phyloP scores from a whole-genome alignment of 306 rosid genomes.

The Medicago arabica region DNA sequence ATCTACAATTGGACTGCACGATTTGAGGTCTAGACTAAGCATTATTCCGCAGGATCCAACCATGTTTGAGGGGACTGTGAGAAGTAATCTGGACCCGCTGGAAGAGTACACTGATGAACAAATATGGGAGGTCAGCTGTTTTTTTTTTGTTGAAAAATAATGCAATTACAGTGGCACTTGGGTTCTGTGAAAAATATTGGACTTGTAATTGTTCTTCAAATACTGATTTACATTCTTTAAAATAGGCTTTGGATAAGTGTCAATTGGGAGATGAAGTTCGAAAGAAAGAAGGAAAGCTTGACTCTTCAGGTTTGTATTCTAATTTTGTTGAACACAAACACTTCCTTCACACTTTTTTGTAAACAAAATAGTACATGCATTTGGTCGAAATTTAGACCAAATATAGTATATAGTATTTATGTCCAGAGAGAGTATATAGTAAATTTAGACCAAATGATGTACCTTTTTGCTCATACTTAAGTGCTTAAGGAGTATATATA shows the following conservation, averaged over 20 bases:
- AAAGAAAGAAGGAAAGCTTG: conserved; percentile 81
- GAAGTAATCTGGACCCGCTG: conserved; percentile 82
- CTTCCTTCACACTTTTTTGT: neutral
- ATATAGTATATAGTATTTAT: neutral
- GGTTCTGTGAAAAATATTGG: conserved; percentile 14
- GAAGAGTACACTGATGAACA: conserved; percentile 84
- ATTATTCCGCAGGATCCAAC: conserved; percentile 97
- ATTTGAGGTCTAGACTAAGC: conserved; percentile 78
- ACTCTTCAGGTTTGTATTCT: conserved; percentile 64
- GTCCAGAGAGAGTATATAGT: neutral
- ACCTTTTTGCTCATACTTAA: neutral
- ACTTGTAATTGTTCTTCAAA: conserved; percentile 2
- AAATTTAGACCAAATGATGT: neutral
- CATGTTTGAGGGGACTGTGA: conserved; percentile 91
- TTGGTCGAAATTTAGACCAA: neutral
- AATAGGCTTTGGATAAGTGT: conserved; percentile 84
- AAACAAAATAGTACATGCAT: neutral
- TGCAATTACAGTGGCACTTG: neutral
- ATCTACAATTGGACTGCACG: conserved; percentile 73
- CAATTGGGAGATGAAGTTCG: conserved; percentile 91
- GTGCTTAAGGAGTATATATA: neutral
- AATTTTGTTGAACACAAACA: conserved; percentile 9
- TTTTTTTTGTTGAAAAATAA: neutral
- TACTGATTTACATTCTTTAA: conserved; percentile 10
- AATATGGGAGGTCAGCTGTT: conserved; percentile 78